Conservation (phyloP, 371 early-diverging fungal genomes). For the Gilbertella persicaria region DNA sequence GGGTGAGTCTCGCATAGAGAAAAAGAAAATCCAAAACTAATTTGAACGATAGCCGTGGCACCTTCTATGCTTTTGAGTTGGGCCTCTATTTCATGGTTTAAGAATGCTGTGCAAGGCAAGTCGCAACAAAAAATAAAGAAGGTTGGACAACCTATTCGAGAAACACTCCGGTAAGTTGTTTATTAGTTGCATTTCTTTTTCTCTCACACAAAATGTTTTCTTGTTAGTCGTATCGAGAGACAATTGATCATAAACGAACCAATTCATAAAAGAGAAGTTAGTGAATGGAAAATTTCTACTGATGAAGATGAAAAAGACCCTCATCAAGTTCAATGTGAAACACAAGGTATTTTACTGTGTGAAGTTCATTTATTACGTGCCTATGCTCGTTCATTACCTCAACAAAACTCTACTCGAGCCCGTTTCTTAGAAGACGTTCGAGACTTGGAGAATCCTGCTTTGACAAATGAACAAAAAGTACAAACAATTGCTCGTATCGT, state of each 20-base stretch:
- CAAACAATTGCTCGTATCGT: slow-evolving; percentile 67
- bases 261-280: slow-evolving; percentile 6
- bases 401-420: slow-evolving; percentile 54
- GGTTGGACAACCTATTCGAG: slow-evolving; percentile 39
- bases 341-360: slow-evolving; percentile 74
- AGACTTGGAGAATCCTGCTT: slow-evolving; percentile 66
- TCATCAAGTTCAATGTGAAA: slow-evolving; percentile 52
- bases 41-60: slow-evolving; percentile 68
- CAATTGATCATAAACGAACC: slow-evolving; percentile 33
- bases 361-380: slow-evolving; percentile 65
- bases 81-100: slow-evolving; percentile 54
- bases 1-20: slow-evolving; percentile 30
- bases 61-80: slow-evolving; percentile 65
- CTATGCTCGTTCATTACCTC: slow-evolving; percentile 52
- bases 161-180: slow-evolving; percentile 35
- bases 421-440: slow-evolving; percentile 72
- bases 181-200: too few species aligned
- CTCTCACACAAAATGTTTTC: too few species aligned
- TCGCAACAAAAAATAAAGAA: slow-evolving; percentile 32
- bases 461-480: slow-evolving; percentile 62
- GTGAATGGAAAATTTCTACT: slow-evolving; percentile 17
- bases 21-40: too few species aligned
- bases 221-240: slow-evolving; percentile 50
- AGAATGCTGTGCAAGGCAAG: slow-evolving; percentile 35
- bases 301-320: neutral